These are phyloP conservation scores for Mycosphaerelloides madeirae DNA, from an alignment of 2,329 filamentous ascomycete genomes.

Conservation along the genomic window DNA sequence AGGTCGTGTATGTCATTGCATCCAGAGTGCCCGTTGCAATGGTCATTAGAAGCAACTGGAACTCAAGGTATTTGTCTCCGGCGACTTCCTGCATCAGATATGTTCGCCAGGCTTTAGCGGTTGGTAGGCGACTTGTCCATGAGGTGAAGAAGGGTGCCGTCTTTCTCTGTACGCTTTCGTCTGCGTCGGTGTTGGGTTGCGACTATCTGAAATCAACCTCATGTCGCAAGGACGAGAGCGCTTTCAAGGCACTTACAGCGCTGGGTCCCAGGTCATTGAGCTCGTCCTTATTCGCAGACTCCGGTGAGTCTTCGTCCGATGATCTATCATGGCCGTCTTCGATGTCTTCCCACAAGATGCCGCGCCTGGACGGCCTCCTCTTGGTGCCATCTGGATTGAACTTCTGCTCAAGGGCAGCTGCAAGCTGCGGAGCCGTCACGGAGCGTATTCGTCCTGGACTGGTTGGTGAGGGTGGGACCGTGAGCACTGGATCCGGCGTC, in stretches of 20 bases:
- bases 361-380: not conserved
- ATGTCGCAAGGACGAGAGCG: not conserved
- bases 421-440: constrained; percentile 18
- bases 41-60: constrained; percentile 27
- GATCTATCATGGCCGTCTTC: constrained; percentile 2
- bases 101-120: constrained; percentile 15
- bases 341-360: not conserved
- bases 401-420: constrained; percentile 10
- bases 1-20: constrained; percentile 27
- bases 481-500: not conserved
- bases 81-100: constrained; percentile 27
- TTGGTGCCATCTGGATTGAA: constrained; percentile 2
- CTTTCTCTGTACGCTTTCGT: too few relatives aligned
- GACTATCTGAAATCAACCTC: too few relatives aligned
- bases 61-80: constrained; percentile 21
- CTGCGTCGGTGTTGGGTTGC: not conserved
- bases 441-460: constrained; percentile 21
- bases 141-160: too few relatives aligned
- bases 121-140: constrained; percentile 4
- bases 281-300: constrained; percentile 2
- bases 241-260: too few relatives aligned
- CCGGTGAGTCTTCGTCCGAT: not conserved
- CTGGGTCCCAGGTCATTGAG: constrained; percentile 12
- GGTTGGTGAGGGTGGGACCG: constrained; percentile 31
- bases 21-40: constrained; percentile 27